These are phyloP conservation scores for Linderina pennispora DNA, from an alignment of 192 early-diverging fungal species.

Conservation along the genomic window DNA sequence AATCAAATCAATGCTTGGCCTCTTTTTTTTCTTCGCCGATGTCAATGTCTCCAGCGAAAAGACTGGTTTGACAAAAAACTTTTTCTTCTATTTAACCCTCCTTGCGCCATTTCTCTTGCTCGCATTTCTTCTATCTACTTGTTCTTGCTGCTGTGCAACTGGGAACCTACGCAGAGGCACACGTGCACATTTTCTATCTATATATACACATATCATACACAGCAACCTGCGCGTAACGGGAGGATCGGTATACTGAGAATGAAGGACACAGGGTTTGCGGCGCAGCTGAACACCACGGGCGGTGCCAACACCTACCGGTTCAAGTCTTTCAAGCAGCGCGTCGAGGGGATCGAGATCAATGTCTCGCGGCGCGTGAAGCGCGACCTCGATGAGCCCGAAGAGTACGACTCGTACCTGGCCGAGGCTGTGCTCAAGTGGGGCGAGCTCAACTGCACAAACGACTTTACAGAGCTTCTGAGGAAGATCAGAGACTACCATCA, in stretches of 20 bases:
- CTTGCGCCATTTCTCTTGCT: too few relatives aligned
- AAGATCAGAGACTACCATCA: constrained; percentile 59
- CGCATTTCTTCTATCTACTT: neutral
- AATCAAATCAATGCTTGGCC: too few relatives aligned
- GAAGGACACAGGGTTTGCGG: constrained; percentile 25
- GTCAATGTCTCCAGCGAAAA: too few relatives aligned
- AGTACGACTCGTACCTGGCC: constrained; percentile 75
- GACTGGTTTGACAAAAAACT: too few relatives aligned
- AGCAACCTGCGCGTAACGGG: too few relatives aligned
- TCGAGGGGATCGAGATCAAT: constrained; percentile 80
- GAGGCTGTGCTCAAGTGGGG: constrained; percentile 76
- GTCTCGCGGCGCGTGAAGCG: constrained; percentile 57
- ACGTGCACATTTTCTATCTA: too few relatives aligned
- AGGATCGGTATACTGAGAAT: too few relatives aligned
- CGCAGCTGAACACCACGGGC: constrained; percentile 39
- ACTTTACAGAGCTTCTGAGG: constrained; percentile 66
- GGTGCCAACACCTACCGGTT: constrained; percentile 37
- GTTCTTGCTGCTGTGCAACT: neutral
- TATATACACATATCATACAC: too few relatives aligned
- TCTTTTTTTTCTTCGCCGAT: too few relatives aligned
- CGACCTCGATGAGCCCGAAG: constrained; percentile 53
- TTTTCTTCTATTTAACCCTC: too few relatives aligned
- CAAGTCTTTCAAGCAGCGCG: constrained; percentile 49
- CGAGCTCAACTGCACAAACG: constrained; percentile 85
- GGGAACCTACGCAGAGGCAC: too few relatives aligned